A percentile compares a stretch with the other conserved stretches of the same genome.
Conservation (phyloP, 805 yeast genomes). For the Starmerella sp. region DNA sequence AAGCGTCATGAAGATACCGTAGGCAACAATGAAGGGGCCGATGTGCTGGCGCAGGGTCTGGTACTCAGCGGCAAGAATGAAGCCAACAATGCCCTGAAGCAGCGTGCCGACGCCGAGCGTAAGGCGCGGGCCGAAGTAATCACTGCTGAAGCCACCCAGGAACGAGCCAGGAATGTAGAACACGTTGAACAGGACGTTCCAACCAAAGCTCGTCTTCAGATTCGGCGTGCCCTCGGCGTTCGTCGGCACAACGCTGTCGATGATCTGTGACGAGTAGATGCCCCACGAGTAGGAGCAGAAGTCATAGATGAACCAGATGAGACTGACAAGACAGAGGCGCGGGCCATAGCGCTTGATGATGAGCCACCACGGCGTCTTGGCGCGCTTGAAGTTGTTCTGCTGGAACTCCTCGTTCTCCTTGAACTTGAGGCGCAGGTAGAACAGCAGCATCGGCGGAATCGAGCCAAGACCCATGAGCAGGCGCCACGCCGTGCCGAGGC, state of each 20-base stretch:
- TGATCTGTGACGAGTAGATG: slow-evolving; percentile 64
- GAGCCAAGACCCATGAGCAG: slow-evolving; percentile 83
- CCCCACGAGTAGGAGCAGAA: slow-evolving; percentile 82
- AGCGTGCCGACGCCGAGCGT: slow-evolving; percentile 60
- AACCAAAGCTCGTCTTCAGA: slow-evolving; percentile 69
- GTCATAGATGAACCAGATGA: slow-evolving; percentile 88
- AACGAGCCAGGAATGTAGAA: slow-evolving; percentile 87
- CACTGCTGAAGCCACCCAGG: slow-evolving; percentile 75
- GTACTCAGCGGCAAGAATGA: slow-evolving; percentile 67
- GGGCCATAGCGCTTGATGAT: slow-evolving; percentile 76
- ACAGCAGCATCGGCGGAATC: slow-evolving; percentile 68
- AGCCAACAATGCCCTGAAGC: slow-evolving; percentile 69
- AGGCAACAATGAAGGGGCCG: slow-evolving; percentile 73
- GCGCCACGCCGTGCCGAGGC: slow-evolving; percentile 83
- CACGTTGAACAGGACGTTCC: slow-evolving; percentile 80
- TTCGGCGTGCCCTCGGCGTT: slow-evolving; percentile 34
- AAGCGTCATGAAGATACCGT: slow-evolving; percentile 73
- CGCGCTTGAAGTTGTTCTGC: slow-evolving; percentile 52
- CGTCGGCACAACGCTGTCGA: slow-evolving; percentile 44
- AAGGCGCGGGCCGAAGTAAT: slow-evolving; percentile 81
- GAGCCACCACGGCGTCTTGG: slow-evolving; percentile 50
- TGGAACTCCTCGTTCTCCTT: slow-evolving; percentile 61
- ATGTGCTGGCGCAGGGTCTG: slow-evolving; percentile 44
- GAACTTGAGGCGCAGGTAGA: slow-evolving; percentile 65
- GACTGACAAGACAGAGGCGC: slow-evolving; percentile 54